Percentiles rank a stretch among this genome's conserved stretches.
Evolutionary conservation across 2,329 filamentous ascomycete species (phyloP).

Genomic region (Sclerotiophoma versabilis): DNA sequence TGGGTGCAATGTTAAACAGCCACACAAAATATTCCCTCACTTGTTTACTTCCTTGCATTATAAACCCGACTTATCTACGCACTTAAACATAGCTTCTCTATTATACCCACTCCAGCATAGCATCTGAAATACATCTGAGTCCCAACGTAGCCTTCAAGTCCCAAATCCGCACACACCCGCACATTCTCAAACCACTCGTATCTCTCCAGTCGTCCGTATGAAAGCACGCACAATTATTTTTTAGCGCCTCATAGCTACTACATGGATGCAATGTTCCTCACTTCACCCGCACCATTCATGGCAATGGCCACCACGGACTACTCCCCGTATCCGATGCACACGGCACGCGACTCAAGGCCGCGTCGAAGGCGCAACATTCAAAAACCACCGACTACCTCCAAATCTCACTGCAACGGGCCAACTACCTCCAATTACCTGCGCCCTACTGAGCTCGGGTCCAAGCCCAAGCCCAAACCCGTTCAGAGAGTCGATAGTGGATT

Average conservation of each 20-base stretch:
- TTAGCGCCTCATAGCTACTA: not conserved
- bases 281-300: not conserved
- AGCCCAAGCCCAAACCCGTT: not conserved
- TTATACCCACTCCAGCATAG: too few relatives aligned
- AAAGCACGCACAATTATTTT: too few relatives aligned
- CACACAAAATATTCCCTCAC: not conserved
- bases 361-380: not conserved
- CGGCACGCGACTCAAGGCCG: not conserved
- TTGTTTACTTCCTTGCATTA: too few relatives aligned
- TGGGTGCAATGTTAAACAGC: not conserved
- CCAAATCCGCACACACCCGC: not conserved
- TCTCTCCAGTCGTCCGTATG: not conserved
- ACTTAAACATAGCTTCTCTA: not conserved
- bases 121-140: too few relatives aligned
- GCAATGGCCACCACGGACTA: conserved; percentile 6
- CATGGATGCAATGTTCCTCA: not conserved
- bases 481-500: conserved; percentile 7
- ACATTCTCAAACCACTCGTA: not conserved
- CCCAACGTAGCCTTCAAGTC: not conserved
- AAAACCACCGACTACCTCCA: not conserved
- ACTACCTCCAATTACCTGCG: not conserved
- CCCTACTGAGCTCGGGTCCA: not conserved
- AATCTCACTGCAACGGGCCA: not conserved
- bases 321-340: conserved; percentile 4
- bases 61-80: not conserved